These are phyloP conservation scores for Mucor piriformis DNA, from an alignment of 371 early-diverging fungal species.

Conservation along the genomic window DNA sequence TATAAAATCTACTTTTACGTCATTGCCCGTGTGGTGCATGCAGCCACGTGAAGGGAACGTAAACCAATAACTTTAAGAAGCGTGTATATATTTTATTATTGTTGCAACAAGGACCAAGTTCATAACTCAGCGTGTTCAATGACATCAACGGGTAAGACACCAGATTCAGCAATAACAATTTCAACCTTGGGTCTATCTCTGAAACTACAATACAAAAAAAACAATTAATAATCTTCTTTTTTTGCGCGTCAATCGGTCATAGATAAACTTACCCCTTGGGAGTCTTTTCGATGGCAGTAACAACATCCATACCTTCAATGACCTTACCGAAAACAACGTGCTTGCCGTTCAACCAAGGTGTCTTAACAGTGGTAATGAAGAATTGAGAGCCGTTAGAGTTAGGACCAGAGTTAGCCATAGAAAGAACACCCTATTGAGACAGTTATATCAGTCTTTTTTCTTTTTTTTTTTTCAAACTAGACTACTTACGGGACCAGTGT, in stretches of 20 bases:
- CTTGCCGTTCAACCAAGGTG: slow-evolving; percentile 80
- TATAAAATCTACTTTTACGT: slow-evolving; percentile 1
- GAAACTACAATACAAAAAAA: slow-evolving; percentile 16
- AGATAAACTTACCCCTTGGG: slow-evolving; percentile 25
- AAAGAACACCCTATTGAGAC: slow-evolving; percentile 74
- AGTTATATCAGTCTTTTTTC: no score
- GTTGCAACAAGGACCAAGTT: background rate
- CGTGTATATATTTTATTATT: background rate
- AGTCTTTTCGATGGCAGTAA: slow-evolving; percentile 60
- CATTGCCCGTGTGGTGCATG: background rate
- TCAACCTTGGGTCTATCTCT: slow-evolving; percentile 66
- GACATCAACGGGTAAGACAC: slow-evolving; percentile 55
- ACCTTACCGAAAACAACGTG: slow-evolving; percentile 95
- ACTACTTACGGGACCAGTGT: slow-evolving; percentile 74
- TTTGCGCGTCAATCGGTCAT: slow-evolving; percentile 6
- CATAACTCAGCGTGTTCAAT: slow-evolving; percentile 48
- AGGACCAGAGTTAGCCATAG: slow-evolving; percentile 95
- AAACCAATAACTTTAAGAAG: background rate
- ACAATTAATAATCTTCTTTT: background rate
- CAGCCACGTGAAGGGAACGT: background rate
- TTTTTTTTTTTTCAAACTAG: no score
- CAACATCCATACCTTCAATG: slow-evolving; percentile 79
- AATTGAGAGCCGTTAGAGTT: slow-evolving; percentile 99
- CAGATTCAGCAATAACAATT: slow-evolving; percentile 74
- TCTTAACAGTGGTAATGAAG: slow-evolving; percentile 88